Base-by-base conservation (phyloP, 2,329 filamentous ascomycete genomes). In the Aspergillus pseudoglaucus region DNA sequence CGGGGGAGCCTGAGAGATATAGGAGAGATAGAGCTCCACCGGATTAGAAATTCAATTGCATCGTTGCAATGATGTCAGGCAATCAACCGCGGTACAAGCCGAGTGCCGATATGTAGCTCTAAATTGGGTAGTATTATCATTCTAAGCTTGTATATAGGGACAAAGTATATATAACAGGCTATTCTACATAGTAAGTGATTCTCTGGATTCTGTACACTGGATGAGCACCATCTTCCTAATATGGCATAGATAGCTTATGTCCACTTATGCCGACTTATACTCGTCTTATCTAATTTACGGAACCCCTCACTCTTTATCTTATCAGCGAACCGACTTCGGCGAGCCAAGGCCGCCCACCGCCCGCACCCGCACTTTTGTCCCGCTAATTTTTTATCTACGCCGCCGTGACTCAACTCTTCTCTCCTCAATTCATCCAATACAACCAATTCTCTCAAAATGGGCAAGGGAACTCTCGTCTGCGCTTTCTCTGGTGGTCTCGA, bases 401-500 rank as follows among this genome's bases (percentile, higher is more conserved):
- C 17, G n/a, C 33, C 14, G 33, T 39, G 37, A 39, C 37, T 39
- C 37, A 39, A 15, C 18, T 39, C 38, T 46, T 41, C 25, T 30
- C 25, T 30, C 25, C 10, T 30, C 10, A 12, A 30, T 30, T 12
- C 10, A 30, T 30, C 25, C 25, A 38, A 53, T 41, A 48, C 27
- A 22, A 39, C 27, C 39, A 49, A 18, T 54, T 51, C 47, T 47
- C 30, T 53, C 53, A 57, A 39, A 51, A 60, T 60, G 58, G 49
- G 55, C 45, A 56, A 60, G 50, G 58, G 58, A 56, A 60, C 46
- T 27, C 32, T 39, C 27, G 23, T 40, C 35, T 42, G 20, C 40
- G 20, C 23, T 45, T 35, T 45, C 39, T 25, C 38, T 17, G 69
- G 79, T 63, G 79, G 79, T 61, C 74, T 82, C 53, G 79, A 82